Percentiles rank a stretch among this genome's conserved stretches.
phyloP scores from a whole-genome alignment of 2,329 filamentous ascomycete species.

The Colletotrichum musae region DNA sequence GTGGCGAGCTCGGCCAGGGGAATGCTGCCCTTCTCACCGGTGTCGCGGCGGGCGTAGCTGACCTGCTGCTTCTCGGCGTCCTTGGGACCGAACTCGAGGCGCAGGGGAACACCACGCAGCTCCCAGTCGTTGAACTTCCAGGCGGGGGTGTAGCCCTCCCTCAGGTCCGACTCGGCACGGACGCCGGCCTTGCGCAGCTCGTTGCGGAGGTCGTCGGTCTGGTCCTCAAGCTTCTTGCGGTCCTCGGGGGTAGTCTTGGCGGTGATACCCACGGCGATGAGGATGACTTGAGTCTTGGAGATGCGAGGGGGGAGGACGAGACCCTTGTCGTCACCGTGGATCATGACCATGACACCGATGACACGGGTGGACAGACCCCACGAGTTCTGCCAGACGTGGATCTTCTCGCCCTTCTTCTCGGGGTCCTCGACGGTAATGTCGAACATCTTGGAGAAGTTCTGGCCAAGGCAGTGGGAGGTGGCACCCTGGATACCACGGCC shows the following conservation, averaged over 20 bases:
- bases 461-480: constrained; percentile 93
- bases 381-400: constrained; percentile 98
- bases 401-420: constrained; percentile 80
- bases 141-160: constrained; percentile 92
- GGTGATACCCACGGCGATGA: constrained; percentile 94
- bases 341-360: constrained; percentile 99
- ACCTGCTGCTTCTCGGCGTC: constrained; percentile 90
- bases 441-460: constrained; percentile 99
- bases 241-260: constrained; percentile 89
- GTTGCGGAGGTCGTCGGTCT: constrained; percentile 79
- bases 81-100: constrained; percentile 96
- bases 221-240: constrained; percentile 80
- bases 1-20: constrained; percentile 80
- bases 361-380: constrained; percentile 98
- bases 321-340: constrained; percentile 96
- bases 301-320: constrained; percentile 93
- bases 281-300: constrained; percentile 85
- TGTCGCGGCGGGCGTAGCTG: constrained; percentile 89
- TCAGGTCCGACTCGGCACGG: constrained; percentile 84
- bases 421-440: constrained; percentile 98
- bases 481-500: constrained; percentile 97
- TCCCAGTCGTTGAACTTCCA: constrained; percentile 99
- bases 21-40: constrained; percentile 85
- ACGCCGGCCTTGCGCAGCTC: constrained; percentile 81
- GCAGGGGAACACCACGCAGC: constrained; percentile 92